phyloP scores from a whole-genome alignment of 2,329 filamentous ascomycete species.

The Neodidymelliopsis sp. region DNA sequence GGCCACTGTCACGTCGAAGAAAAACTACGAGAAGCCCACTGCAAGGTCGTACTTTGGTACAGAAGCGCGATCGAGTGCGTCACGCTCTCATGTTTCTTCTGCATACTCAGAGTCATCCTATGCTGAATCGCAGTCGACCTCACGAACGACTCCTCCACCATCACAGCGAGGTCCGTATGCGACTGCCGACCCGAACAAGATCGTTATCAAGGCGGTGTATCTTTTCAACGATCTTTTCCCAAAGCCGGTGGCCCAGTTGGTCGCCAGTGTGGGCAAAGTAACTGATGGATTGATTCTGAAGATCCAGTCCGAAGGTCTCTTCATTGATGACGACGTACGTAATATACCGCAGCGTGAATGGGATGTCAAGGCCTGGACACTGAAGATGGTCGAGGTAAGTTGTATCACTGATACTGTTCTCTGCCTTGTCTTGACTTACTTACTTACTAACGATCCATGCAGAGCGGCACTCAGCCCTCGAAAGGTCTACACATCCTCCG shows the following conservation, averaged over 20 bases:
- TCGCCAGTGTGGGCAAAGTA: conserved; percentile 82
- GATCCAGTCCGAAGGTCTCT: conserved; percentile 92
- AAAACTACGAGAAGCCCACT: conserved; percentile 56
- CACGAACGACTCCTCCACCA: conserved; percentile 82
- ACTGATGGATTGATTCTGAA: conserved; percentile 92
- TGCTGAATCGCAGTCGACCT: conserved; percentile 82
- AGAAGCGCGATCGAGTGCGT: conserved; percentile 37
- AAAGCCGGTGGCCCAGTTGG: conserved; percentile 88
- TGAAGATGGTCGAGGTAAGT: conserved; percentile 80
- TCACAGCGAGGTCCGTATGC: conserved; percentile 80
- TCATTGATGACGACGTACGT: conserved; percentile 95
- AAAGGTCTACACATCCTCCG: conserved; percentile 62
- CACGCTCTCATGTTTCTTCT: conserved; percentile 49
- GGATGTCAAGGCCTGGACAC: conserved; percentile 98
- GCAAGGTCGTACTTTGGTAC: conserved; percentile 67
- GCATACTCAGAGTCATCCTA: conserved; percentile 86
- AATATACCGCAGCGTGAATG: conserved; percentile 94
- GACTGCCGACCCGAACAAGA: conserved; percentile 93
- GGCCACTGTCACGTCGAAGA: conserved; percentile 49
- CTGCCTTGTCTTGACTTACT: conserved; percentile 6
- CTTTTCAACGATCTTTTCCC: conserved; percentile 89
- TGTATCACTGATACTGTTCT: background rate
- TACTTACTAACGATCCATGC: conserved; percentile 16
- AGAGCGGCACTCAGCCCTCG: conserved; percentile 56
- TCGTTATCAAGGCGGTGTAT: conserved; percentile 93